Evolutionary conservation across 441 rosid species (phyloP), one percentile per base, ranked within the genome.

Genomic region (Adansonia madagascariensis): DNA sequence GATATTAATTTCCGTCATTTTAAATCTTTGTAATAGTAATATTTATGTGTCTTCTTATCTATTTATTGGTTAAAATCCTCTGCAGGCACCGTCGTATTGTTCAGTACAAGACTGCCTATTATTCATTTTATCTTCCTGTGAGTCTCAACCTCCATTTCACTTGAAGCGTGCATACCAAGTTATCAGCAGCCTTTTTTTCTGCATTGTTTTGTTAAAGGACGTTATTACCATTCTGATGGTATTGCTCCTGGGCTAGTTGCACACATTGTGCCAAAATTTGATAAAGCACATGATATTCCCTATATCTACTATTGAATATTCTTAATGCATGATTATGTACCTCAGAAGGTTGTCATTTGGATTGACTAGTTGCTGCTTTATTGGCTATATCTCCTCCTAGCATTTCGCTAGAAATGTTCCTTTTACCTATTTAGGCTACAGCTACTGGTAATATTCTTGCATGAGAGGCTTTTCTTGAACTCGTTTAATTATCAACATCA

Each of bases 41-140:
- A 31, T 17, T 63, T 63, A 15, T 35, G 46, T 31, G 15, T 14
- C 44, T 72, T 24, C 50, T 73, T 43, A 59, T 63, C 52, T 8
- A 35, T 68, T 43, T 46, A 60, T 84, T 79, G 62, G 63, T 77
- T 82, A 56, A 24, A 56, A 81, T 41, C 43, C 74, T 53, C 0
- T 86, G 89, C 86, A 94, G 97, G 69, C 95, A 94, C 84, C 89
- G 89, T 31, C 89, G 92, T 57, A 94, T 91, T 81, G 97, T 89
- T 65, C 71, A 65, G 71, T 65, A n/a, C 71, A 65, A 65, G 52
- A 65, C 71, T 65, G 71, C 71, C 71, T 65, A 65, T 65, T 65
- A 65, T 43, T 65, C 71, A 17, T 41, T 65, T 43, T 41, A 41
- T 41, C 71, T 41, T 65, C 31, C 52, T 17, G 71, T 94, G 84